Evolutionary conservation across 2,329 filamentous ascomycete species (phyloP), one percentile per base, ranked within the genome.

Genomic region (Colletotrichum abscissum): DNA sequence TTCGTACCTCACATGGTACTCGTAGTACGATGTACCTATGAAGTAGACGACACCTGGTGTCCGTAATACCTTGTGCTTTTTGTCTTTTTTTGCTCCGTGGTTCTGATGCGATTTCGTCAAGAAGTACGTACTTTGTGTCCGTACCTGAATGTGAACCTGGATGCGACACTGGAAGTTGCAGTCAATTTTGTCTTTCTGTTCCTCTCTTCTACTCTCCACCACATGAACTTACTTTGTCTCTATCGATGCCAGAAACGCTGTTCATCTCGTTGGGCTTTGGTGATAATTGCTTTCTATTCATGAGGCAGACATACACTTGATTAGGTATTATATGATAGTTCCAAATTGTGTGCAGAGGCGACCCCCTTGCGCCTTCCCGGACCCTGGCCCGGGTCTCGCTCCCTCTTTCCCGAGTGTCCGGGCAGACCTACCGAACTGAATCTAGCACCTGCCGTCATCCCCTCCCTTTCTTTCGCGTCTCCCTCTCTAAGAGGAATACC

Each of bases 351-450:
- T 30, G 14, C 24, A 57, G 24, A 57, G 26, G 19, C 42, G n/a
- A 33, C 22, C 30, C 26, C 42, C 11, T 26, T 33, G 9, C 19
- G 30, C 26, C 62, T 33, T 24, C 59, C 30, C 30, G 38, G 33
- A 24, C n/a, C 54, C 57, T 65, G 38, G 65, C 28, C 58, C 46
- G 24, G 67, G 28, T 33, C 5, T 63, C 55, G 46, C 66, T 69
- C 52, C 66, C 59, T 69, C 70, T 55, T 70, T 65, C 59, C 70
- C 67, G 46, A 73, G 60, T 56, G 66, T 56, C 49, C 35, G 70
- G 60, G 56, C 67, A 46, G 63, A 56, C 66, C 33, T 69, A 28
- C 70, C 59, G 30, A 60, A 4, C 52, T 55, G 63, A 65, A 38
- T 56, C 63, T 24, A 58, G 59, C 28, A 72, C 66, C 55, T 73